These are phyloP conservation scores for Solanum gracilifrons DNA, from an alignment of 257 asterid species.

Conservation along the genomic window DNA sequence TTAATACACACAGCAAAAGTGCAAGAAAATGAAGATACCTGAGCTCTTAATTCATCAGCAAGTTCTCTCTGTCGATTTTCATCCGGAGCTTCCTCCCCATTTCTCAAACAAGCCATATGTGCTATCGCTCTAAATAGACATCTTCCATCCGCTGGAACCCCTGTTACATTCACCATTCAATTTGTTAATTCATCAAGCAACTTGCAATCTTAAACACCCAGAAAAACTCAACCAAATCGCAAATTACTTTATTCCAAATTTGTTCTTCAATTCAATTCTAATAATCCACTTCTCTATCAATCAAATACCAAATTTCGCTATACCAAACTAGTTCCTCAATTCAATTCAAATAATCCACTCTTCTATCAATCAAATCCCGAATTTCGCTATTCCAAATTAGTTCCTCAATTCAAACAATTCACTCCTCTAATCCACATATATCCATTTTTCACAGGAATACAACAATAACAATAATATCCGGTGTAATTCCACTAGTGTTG, in stretches of 20 bases:
- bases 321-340: neutral
- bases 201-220: neutral
- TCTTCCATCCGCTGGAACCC: slow-evolving; percentile 72
- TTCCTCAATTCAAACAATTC: neutral
- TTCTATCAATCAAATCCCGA: neutral
- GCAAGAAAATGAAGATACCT: slow-evolving; percentile 15
- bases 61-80: slow-evolving; percentile 62
- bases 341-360: neutral
- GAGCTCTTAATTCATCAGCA: slow-evolving; percentile 88
- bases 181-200: neutral
- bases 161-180: slow-evolving; percentile 20
- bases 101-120: slow-evolving; percentile 62
- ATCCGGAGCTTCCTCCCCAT: slow-evolving; percentile 59
- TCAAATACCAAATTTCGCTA: neutral
- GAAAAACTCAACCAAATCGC: neutral
- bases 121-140: slow-evolving; percentile 82
- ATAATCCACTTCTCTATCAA: neutral
- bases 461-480: neutral
- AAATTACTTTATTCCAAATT: neutral
- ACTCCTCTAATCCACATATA: neutral
- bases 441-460: neutral
- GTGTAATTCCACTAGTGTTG: neutral
- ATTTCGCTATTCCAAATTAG: neutral
- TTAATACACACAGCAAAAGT: neutral
- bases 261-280: neutral